Evolutionary conservation across 352 stramenopile genomes (phyloP).

Genomic region (Pythium sp.): DNA sequence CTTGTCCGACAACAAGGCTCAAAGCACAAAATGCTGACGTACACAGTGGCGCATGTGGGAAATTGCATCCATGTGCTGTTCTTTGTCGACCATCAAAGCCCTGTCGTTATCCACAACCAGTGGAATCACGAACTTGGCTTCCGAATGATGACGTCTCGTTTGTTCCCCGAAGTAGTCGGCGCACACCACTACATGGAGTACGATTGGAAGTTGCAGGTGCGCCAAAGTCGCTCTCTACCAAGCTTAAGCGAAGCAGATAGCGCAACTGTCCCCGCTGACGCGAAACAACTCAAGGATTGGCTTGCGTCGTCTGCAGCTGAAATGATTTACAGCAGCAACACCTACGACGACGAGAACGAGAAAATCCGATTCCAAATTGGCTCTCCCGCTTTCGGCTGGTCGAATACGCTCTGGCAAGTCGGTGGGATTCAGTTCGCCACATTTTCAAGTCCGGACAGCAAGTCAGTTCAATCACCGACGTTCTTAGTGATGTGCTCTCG

Average conservation of each 20-base stretch:
- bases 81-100: constrained; percentile 64
- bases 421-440: constrained; percentile 81
- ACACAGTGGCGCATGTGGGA: constrained; percentile 48
- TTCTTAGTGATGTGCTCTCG: constrained; percentile 74
- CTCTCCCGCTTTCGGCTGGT: constrained; percentile 60
- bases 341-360: constrained; percentile 15
- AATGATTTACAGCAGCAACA: constrained; percentile 3
- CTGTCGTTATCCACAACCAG: constrained; percentile 65
- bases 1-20: constrained; percentile 50
- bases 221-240: constrained; percentile 3
- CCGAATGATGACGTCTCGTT: constrained; percentile 37
- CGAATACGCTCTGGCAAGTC: constrained; percentile 78
- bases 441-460: constrained; percentile 27
- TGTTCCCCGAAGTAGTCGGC: constrained; percentile 51
- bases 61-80: constrained; percentile 59
- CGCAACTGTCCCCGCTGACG: not conserved
- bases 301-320: constrained; percentile 27
- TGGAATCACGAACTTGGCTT: constrained; percentile 54
- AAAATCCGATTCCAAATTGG: constrained; percentile 69
- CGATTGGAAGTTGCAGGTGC: constrained; percentile 58
- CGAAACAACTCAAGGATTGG: constrained; percentile 29
- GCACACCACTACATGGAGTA: constrained; percentile 67
- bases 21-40: constrained; percentile 68
- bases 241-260: not conserved
- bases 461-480: constrained; percentile 21